Percentiles rank a stretch among this genome's conserved stretches.
phyloP scores from a whole-genome alignment of 257 asterid genomes.

The Capsicum pubescens region DNA sequence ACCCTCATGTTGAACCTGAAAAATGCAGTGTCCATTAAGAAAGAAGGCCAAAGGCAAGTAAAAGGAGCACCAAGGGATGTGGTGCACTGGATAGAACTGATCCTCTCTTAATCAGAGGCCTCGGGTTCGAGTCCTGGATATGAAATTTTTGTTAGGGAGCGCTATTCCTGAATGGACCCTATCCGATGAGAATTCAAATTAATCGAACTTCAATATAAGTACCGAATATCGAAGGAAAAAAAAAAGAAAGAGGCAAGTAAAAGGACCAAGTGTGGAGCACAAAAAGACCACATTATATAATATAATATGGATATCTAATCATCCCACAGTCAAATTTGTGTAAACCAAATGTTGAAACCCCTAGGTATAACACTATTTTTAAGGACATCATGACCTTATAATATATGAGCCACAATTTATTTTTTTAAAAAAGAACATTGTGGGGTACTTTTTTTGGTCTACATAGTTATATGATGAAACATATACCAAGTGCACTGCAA shows the following conservation, averaged over 20 bases:
- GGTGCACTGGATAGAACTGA: too few species aligned
- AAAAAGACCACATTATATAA: background rate
- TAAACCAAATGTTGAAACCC: background rate
- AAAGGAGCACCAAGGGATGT: background rate
- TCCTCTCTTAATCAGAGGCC: too few species aligned
- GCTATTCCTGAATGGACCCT: too few species aligned
- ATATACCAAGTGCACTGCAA: background rate
- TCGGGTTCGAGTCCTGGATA: too few species aligned
- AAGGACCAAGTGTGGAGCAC: constrained; percentile 50
- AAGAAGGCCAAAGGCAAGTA: background rate
- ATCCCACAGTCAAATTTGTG: constrained; percentile 33
- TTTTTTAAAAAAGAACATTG: background rate
- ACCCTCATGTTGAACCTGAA: background rate
- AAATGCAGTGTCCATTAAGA: constrained; percentile 7
- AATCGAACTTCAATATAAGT: too few species aligned
- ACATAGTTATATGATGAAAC: background rate
- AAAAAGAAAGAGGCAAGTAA: background rate
- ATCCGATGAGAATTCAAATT: too few species aligned
- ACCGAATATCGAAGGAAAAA: too few species aligned
- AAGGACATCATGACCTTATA: background rate
- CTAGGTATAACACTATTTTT: background rate
- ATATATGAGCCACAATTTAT: background rate
- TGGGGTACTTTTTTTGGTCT: background rate
- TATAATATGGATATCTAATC: constrained; percentile 69
- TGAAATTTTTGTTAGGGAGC: too few species aligned